Evolutionary conservation across 202 grass and related monocot genomes (phyloP).

Genomic region (Brachypodium distachyon): DNA sequence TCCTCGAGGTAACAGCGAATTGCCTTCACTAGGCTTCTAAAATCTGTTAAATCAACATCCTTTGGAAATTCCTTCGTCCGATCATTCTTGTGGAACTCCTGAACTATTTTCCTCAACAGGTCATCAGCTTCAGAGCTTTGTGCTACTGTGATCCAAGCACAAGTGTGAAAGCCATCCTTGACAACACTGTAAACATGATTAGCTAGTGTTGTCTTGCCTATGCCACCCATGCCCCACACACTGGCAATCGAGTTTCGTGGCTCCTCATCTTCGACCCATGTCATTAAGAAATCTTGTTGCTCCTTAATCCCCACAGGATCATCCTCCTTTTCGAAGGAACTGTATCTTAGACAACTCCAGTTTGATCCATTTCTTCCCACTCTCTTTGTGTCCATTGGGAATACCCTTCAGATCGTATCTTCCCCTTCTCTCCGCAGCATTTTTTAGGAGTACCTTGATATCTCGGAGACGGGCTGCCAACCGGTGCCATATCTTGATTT

Average conservation of each 20-base stretch:
- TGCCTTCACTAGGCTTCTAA: slow-evolving; percentile 12
- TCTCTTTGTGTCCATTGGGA: not conserved
- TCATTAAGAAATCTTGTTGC: not conserved
- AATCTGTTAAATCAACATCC: slow-evolving; percentile 13
- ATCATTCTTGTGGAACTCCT: slow-evolving; percentile 22
- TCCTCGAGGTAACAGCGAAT: slow-evolving; percentile 13
- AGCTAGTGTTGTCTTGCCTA: slow-evolving; percentile 45
- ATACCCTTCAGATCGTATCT: not conserved
- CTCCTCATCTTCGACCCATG: slow-evolving; percentile 4
- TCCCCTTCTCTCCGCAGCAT: not conserved
- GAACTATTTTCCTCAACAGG: slow-evolving; percentile 5
- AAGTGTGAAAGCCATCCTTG: slow-evolving; percentile 17
- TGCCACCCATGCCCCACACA: slow-evolving; percentile 44
- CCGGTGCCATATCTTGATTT: not conserved
- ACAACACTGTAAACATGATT: slow-evolving; percentile 16
- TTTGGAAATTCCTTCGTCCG: not conserved
- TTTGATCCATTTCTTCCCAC: not conserved
- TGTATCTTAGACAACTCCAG: not conserved
- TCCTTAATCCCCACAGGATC: slow-evolving; percentile 37
- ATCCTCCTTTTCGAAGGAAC: slow-evolving; percentile 25
- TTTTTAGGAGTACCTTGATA: not conserved
- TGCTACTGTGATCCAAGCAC: slow-evolving; percentile 42
- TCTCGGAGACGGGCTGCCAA: not conserved
- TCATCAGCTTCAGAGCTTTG: slow-evolving; percentile 32
- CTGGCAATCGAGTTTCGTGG: not conserved